phyloP scores from a whole-genome alignment of 2,329 filamentous ascomycete genomes.

The Cladosporium sp. region DNA sequence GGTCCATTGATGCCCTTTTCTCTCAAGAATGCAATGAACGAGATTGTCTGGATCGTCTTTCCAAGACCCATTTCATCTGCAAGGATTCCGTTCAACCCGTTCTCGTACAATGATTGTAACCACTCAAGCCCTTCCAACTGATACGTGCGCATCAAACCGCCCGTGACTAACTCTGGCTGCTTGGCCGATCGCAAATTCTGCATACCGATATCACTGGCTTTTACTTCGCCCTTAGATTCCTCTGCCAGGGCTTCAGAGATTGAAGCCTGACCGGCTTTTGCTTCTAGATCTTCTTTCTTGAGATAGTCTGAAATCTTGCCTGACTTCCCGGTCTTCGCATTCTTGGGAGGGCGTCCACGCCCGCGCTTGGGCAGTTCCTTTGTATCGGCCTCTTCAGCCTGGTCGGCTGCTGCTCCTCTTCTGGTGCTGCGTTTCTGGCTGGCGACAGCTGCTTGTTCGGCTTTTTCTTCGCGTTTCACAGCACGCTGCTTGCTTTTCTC shows the following conservation, averaged over 20 bases:
- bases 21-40: constrained; percentile 80
- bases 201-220: constrained; percentile 61
- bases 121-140: constrained; percentile 93
- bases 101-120: constrained; percentile 81
- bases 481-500: constrained; percentile 47
- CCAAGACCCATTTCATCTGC: constrained; percentile 94
- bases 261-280: constrained; percentile 53
- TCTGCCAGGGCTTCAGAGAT: constrained; percentile 60
- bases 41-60: constrained; percentile 90
- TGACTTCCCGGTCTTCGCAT: constrained; percentile 32
- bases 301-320: constrained; percentile 61
- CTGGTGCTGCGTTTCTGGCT: constrained; percentile 50
- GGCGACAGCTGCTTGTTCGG: constrained; percentile 48
- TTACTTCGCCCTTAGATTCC: constrained; percentile 58
- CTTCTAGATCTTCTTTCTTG: constrained; percentile 58
- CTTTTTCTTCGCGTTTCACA: constrained; percentile 48
- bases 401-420: constrained; percentile 27
- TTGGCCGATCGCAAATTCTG: constrained; percentile 75
- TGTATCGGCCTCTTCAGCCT: constrained; percentile 24
- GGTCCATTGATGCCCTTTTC: constrained; percentile 87
- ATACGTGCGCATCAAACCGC: constrained; percentile 90
- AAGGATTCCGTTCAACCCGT: constrained; percentile 86
- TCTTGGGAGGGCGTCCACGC: constrained; percentile 40
- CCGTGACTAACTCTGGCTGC: constrained; percentile 81
- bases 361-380: constrained; percentile 23